Evolutionary conservation across 768 basidiomycete genomes (phyloP).

Genomic region (Pulveroboletus sp.): DNA sequence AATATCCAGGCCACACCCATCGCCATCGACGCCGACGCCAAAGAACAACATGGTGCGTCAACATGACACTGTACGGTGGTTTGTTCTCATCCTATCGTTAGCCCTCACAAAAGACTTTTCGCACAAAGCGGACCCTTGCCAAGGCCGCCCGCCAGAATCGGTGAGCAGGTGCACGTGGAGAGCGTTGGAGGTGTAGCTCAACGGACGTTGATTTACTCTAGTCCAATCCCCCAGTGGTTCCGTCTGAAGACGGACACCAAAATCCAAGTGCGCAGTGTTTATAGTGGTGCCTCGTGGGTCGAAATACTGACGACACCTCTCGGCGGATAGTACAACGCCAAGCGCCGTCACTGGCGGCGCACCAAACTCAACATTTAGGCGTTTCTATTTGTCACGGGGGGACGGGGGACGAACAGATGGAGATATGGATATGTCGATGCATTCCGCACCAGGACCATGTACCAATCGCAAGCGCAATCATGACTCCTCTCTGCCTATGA

Average conservation of each 20-base stretch:
- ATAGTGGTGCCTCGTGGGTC: neutral
- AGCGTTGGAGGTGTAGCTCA: neutral
- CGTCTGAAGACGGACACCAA: conserved; percentile 94
- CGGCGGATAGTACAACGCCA: conserved; percentile 72
- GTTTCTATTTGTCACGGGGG: conserved; percentile 1
- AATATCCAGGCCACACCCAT: conserved; percentile 16
- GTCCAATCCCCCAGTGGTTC: conserved; percentile 99
- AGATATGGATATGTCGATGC: conserved; percentile 11
- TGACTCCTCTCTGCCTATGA: no score
- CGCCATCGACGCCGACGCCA: conserved; percentile 25
- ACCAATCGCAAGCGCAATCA: conserved; percentile 2
- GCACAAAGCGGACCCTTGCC: conserved; percentile 94
- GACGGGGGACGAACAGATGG: conserved; percentile 8
- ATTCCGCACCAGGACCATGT: conserved; percentile 25
- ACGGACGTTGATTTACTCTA: conserved; percentile 25
- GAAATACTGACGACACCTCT: neutral
- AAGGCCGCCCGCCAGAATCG: conserved; percentile 96
- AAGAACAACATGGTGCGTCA: conserved; percentile 47
- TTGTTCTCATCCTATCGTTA: conserved; percentile 30
- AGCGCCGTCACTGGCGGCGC: conserved; percentile 98
- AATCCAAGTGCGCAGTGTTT: conserved; percentile 59
- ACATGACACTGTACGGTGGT: neutral
- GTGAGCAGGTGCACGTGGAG: conserved; percentile 38
- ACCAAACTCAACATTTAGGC: conserved; percentile 95
- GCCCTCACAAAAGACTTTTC: conserved; percentile 99